A percentile compares a stretch with the other conserved stretches of the same genome.
These are phyloP conservation scores for Rhazya stricta DNA, from an alignment of 257 asterid species.

Conservation along the genomic window DNA sequence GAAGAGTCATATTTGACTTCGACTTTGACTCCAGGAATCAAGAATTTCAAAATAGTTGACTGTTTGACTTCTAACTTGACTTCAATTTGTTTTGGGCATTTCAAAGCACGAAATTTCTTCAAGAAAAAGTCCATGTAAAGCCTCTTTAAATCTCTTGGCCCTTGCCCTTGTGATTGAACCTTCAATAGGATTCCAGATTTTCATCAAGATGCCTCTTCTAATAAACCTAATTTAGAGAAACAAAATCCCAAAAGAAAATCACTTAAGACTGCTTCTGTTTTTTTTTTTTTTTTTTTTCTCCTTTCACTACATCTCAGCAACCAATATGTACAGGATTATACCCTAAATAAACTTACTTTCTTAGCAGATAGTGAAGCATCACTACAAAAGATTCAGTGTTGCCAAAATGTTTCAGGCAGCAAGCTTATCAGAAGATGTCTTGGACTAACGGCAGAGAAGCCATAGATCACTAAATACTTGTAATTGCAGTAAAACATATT, in stretches of 20 bases:
- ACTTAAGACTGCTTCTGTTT: background rate
- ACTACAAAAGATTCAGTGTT: background rate
- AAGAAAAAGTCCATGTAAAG: too few relatives aligned
- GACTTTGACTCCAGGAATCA: too few relatives aligned
- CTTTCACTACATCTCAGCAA: background rate
- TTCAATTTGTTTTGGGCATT: too few relatives aligned
- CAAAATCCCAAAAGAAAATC: background rate
- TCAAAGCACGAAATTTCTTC: too few relatives aligned
- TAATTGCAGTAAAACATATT: too few relatives aligned
- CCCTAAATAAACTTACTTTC: background rate
- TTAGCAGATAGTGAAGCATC: background rate
- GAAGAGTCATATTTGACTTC: too few relatives aligned
- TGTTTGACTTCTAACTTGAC: too few relatives aligned
- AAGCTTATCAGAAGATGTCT: background rate
- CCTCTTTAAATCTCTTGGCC: too few relatives aligned
- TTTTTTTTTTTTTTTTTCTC: background rate
- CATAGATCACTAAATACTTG: background rate
- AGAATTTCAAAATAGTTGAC: too few relatives aligned
- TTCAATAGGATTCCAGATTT: too few relatives aligned
- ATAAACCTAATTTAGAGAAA: background rate
- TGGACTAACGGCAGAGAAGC: background rate
- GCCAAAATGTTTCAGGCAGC: background rate
- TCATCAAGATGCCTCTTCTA: background rate
- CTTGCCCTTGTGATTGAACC: too few relatives aligned
- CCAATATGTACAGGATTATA: too few relatives aligned